phyloP scores from a whole-genome alignment of 257 asterid species.

The Nicotiana tomentosiformis region DNA sequence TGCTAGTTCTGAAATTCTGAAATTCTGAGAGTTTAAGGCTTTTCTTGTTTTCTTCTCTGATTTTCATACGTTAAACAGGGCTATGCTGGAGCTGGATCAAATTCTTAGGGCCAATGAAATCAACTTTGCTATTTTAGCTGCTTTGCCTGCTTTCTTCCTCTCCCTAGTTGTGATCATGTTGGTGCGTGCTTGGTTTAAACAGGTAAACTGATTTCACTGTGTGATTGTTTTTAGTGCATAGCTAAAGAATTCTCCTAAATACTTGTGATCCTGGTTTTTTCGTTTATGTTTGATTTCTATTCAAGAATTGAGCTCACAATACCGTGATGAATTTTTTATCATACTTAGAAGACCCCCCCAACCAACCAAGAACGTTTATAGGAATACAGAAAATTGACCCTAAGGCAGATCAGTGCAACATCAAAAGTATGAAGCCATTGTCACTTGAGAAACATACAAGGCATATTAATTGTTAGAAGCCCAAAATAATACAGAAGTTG shows the following conservation, averaged over 20 bases:
- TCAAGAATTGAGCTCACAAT: neutral
- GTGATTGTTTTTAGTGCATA: neutral
- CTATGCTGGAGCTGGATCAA: conserved; percentile 99
- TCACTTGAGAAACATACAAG: neutral
- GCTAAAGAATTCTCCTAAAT: too few relatives aligned
- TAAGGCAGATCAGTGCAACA: neutral
- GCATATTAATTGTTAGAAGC: neutral
- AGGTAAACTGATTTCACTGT: conserved; percentile 35
- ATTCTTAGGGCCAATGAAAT: conserved; percentile 97
- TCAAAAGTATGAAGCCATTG: neutral
- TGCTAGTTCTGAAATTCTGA: conserved; percentile 9
- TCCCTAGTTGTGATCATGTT: conserved; percentile 73
- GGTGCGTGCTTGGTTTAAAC: conserved; percentile 88
- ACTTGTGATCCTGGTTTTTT: too few relatives aligned
- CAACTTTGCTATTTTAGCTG: conserved; percentile 98
- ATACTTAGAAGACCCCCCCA: neutral
- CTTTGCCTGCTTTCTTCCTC: conserved; percentile 94
- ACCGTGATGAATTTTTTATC: neutral
- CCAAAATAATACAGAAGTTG: neutral
- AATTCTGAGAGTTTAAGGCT: conserved; percentile 12
- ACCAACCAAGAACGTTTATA: neutral
- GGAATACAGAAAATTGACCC: neutral
- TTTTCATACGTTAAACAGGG: conserved; percentile 45
- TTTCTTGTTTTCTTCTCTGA: conserved; percentile 6
- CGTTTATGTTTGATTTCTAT: neutral